These are phyloP conservation scores for Samsoniella hepiali DNA, from an alignment of 2,329 filamentous ascomycete genomes.

Conservation along the genomic window DNA sequence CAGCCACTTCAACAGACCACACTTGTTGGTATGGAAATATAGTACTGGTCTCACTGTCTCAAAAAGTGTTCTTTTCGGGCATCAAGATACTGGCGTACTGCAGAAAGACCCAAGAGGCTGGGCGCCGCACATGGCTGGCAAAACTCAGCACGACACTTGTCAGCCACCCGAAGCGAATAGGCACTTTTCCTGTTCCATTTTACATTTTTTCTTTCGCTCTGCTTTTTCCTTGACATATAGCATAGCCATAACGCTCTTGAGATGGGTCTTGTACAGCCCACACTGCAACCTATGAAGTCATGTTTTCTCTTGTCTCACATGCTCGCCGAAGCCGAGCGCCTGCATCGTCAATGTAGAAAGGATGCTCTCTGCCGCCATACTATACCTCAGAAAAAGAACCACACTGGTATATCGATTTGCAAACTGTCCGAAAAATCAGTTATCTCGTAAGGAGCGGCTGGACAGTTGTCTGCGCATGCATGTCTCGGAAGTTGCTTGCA, in stretches of 20 bases:
- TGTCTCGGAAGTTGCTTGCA: slow-evolving; percentile 3
- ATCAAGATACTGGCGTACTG: no score
- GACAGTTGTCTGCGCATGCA: background rate
- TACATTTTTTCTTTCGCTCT: background rate
- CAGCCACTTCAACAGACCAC: background rate
- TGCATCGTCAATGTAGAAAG: background rate
- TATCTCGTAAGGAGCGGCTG: background rate
- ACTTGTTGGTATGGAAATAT: no score
- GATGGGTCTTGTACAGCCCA: background rate
- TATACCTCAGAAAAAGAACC: background rate
- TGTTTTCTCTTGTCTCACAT: background rate
- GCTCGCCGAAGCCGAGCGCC: no score
- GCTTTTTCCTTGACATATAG: background rate
- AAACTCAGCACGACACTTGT: no score
- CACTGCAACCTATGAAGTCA: background rate
- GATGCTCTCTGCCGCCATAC: background rate
- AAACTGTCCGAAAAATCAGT: background rate
- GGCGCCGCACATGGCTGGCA: no score
- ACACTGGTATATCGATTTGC: no score
- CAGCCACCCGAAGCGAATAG: no score
- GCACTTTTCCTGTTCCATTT: background rate
- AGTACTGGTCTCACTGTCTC: no score
- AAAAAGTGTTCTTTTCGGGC: no score
- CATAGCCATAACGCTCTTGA: background rate
- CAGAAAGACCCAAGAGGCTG: no score